Evolutionary conservation across 2,329 filamentous ascomycete genomes (phyloP), one percentile per base, ranked within the genome.

Genomic region (Ramularia collo-cygni): DNA sequence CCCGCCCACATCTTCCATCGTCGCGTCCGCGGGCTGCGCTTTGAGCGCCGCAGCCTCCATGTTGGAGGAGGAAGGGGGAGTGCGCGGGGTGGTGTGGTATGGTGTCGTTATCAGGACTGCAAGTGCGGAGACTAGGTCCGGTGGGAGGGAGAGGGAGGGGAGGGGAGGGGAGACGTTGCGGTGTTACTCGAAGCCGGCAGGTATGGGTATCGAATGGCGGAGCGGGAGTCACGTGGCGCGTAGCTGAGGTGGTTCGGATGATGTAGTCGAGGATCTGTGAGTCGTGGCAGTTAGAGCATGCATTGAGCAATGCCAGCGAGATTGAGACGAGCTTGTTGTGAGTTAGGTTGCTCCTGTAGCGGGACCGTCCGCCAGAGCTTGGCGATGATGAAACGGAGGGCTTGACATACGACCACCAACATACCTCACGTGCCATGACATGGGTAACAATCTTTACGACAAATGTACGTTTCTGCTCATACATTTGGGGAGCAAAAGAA

Each of bases 1-100:
- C 21, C 21, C 21, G 61, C 83, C 85, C 57, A 94, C 88, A 65
- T 98, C 92, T 73, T 95, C 90, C 92, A 98, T 98, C 69, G 93
- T 95, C 62, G 88, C 94, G 68, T 98, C 90, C 19, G 46, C 38
- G 33, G 51, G 45, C 47, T 51, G 56, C 48, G 46, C 42, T 51
- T 49, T 56, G 32, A 61, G 48, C 40, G 57, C 58, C 42, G 58
- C 57, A 52, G 58, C 58, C 51, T 61, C 58, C 51, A 55, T 51
- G 40, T 38, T 47, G 19, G 45, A 46, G 43, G 35, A n/a, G 38
- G 40, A 40, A 46, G 19, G 45, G 44, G 43, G 35, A n/a, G 38
- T 40, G 38, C 39, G 39, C 29, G 37, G 15, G 29, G 26, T 43
- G 36, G 37, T 38, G 26, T 28, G 17, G 21, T 33, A 15, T 32